A percentile compares a stretch with the other conserved stretches of the same genome.
phyloP scores from a whole-genome alignment of 2,329 filamentous ascomycete species.

The Epichloe scottii region DNA sequence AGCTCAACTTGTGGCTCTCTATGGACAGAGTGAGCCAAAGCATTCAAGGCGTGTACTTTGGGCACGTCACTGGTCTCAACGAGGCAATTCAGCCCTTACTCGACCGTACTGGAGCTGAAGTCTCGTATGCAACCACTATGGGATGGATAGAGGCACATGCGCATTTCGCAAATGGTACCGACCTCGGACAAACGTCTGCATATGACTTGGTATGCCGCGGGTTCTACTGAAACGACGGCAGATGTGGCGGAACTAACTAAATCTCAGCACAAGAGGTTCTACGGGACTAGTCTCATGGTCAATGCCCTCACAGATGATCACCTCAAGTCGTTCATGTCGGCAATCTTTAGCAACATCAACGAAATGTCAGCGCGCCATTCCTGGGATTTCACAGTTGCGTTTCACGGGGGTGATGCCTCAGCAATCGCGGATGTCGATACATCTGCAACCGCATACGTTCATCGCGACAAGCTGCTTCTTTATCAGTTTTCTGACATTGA shows the following conservation, averaged over 20 bases:
- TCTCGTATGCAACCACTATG: conserved; percentile 6
- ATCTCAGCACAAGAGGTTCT: background rate
- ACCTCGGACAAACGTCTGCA: conserved; percentile 14
- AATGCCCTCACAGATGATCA: conserved; percentile 11
- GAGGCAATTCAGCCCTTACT: background rate
- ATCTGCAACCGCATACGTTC: conserved; percentile 23
- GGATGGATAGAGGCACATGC: conserved; percentile 16
- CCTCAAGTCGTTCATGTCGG: conserved; percentile 6
- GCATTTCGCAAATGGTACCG: conserved; percentile 10
- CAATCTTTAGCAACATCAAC: background rate
- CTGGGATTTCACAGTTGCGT: conserved; percentile 13
- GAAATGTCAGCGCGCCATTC: conserved; percentile 3
- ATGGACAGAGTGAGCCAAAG: conserved; percentile 9
- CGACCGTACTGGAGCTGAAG: background rate
- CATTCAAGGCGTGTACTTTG: conserved; percentile 17
- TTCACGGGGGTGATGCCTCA: conserved; percentile 23
- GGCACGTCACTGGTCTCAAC: conserved; percentile 6
- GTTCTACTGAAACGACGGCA: no score
- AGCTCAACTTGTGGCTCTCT: conserved; percentile 19
- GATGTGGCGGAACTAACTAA: background rate
- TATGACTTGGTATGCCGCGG: conserved; percentile 13
- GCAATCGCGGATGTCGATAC: conserved; percentile 18
- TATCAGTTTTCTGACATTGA: conserved; percentile 36
- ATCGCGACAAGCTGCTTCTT: conserved; percentile 34
- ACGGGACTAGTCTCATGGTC: background rate